Conservation (phyloP, 2,329 filamentous ascomycete species). For the Trichoderma atrobrunneum region DNA sequence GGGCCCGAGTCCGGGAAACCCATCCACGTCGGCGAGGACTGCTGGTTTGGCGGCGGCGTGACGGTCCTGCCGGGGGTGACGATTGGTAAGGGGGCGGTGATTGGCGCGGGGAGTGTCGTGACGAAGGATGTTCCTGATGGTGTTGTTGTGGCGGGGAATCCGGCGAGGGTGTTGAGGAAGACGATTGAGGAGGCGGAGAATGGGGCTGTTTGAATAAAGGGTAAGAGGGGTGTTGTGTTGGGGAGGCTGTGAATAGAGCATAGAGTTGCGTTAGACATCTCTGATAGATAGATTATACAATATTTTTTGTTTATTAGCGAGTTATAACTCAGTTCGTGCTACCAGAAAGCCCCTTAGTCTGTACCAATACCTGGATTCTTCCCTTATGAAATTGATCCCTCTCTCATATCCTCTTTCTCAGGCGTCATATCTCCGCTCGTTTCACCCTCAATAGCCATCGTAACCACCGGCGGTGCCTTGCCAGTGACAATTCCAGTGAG, state of each 20-base stretch:
- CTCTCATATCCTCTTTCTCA: constrained; percentile 7
- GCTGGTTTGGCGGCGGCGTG: constrained; percentile 73
- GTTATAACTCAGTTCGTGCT: neutral
- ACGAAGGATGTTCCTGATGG: constrained; percentile 66
- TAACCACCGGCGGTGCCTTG: neutral
- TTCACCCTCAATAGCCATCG: neutral
- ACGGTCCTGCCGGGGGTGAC: constrained; percentile 73
- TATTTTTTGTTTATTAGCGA: neutral
- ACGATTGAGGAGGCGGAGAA: constrained; percentile 26
- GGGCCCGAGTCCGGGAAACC: constrained; percentile 71
- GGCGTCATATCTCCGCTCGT: constrained; percentile 7
- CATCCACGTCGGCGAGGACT: constrained; percentile 75
- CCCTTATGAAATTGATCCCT: neutral
- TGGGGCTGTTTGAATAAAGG: neutral
- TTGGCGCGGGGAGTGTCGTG: constrained; percentile 81
- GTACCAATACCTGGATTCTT: neutral
- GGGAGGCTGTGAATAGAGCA: neutral
- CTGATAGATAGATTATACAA: neutral
- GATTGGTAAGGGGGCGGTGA: constrained; percentile 68
- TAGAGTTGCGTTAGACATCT: neutral
- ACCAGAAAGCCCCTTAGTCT: neutral
- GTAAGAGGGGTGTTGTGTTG: neutral
- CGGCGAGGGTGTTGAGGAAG: constrained; percentile 56
- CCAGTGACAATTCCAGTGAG: constrained; percentile 6
- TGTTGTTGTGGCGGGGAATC: constrained; percentile 64